Percentiles rank a stretch among this genome's conserved stretches.
Conservation (phyloP, 345 rosid genomes). For the Trapa incisa region DNA sequence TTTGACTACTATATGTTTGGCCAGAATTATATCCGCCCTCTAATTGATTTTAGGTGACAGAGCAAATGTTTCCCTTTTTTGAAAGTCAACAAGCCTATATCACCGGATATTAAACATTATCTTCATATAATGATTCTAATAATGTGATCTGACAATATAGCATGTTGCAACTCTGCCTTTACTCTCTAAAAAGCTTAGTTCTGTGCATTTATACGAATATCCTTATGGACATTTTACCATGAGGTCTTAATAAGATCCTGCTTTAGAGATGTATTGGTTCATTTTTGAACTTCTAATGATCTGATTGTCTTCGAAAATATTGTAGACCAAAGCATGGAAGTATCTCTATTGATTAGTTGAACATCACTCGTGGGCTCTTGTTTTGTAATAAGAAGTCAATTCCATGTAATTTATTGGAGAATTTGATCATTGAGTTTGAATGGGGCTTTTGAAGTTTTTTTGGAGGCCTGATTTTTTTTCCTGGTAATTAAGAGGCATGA, state of each 20-base stretch:
- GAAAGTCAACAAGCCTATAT: neutral
- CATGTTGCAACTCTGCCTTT: neutral
- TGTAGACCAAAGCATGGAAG: neutral
- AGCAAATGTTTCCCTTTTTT: constrained; percentile 5
- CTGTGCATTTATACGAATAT: neutral
- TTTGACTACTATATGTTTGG: constrained; percentile 91
- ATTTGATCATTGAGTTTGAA: neutral
- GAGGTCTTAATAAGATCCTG: neutral
- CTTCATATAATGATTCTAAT: neutral
- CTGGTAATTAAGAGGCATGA: neutral
- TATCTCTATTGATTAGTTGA: neutral
- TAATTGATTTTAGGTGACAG: constrained; percentile 75
- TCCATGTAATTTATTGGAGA: neutral
- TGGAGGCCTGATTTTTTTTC: too few species aligned
- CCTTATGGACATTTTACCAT: neutral
- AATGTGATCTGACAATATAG: neutral
- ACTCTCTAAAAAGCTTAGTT: neutral
- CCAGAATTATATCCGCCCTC: constrained; percentile 80
- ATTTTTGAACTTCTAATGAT: neutral
- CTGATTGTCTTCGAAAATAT: neutral
- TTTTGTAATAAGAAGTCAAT: neutral
- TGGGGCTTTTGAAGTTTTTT: neutral
- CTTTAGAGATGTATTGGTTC: neutral
- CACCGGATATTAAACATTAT: constrained; percentile 2
- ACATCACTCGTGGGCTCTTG: neutral